phyloP scores from a whole-genome alignment of 257 asterid species.

The Forsythia suspensa region DNA sequence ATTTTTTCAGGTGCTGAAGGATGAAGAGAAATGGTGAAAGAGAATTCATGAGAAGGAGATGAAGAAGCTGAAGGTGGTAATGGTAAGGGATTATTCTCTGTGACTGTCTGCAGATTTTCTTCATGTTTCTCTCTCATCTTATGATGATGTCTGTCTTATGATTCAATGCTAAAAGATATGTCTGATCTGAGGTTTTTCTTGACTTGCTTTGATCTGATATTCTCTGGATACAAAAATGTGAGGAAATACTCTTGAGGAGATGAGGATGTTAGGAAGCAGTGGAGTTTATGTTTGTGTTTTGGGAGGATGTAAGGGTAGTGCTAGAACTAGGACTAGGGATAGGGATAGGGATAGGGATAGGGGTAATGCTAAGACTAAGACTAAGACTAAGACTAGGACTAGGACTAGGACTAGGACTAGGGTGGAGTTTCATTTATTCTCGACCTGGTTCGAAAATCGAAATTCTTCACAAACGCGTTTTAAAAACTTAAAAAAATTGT shows the following conservation, averaged over 20 bases:
- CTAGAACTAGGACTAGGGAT: not conserved
- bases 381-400: not conserved
- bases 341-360: not conserved
- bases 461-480: not conserved
- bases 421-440: not conserved
- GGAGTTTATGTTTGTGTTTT: not conserved
- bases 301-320: slow-evolving; percentile 5
- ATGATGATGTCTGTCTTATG: slow-evolving; percentile 26
- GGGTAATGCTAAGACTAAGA: not conserved
- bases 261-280: slow-evolving; percentile 36
- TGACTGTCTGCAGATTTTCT: slow-evolving; percentile 4
- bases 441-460: not conserved
- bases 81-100: not conserved
- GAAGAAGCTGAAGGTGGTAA: slow-evolving; percentile 39
- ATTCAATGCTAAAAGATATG: not conserved
- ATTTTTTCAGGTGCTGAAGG: slow-evolving; percentile 24
- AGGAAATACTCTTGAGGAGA: slow-evolving; percentile 17
- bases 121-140: slow-evolving; percentile 20
- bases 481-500: too few species aligned
- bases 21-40: slow-evolving; percentile 68
- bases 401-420: not conserved
- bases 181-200: not conserved
- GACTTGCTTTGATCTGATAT: not conserved
- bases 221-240: slow-evolving; percentile 4
- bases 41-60: slow-evolving; percentile 55